Evolutionary conservation across 2,329 filamentous ascomycete species (phyloP).

Genomic region (Samsoniella hepiali): DNA sequence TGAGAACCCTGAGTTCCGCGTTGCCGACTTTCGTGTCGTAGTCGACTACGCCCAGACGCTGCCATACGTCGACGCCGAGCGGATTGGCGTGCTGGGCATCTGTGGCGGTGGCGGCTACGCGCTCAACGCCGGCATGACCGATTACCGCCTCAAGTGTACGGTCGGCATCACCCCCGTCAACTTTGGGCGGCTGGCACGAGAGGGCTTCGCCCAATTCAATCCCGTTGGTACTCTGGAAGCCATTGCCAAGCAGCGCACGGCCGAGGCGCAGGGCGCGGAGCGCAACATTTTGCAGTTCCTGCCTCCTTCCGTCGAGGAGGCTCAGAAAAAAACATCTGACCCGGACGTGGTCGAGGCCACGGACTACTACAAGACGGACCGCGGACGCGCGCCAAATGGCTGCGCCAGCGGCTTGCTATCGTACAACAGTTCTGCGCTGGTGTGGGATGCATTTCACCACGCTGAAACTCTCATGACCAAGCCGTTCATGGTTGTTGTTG

Average conservation of each 20-base stretch:
- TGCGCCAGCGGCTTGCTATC: slow-evolving; percentile 11
- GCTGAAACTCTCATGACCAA: slow-evolving; percentile 15
- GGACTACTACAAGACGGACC: slow-evolving; percentile 18
- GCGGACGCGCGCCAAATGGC: slow-evolving; percentile 6
- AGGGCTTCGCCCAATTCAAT: slow-evolving; percentile 7
- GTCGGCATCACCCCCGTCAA: slow-evolving; percentile 31
- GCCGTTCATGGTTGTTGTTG: slow-evolving; percentile 19
- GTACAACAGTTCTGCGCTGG: slow-evolving; percentile 12
- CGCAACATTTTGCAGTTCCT: slow-evolving; percentile 4
- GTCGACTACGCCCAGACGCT: slow-evolving; percentile 31
- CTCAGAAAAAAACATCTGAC: slow-evolving; percentile 2
- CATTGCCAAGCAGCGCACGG: slow-evolving; percentile 15
- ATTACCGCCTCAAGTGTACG: slow-evolving; percentile 35
- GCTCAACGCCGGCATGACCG: slow-evolving; percentile 32
- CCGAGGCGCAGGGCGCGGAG: slow-evolving; percentile 11
- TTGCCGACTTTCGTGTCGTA: slow-evolving; percentile 32
- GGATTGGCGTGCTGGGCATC: slow-evolving; percentile 38
- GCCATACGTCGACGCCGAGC: slow-evolving; percentile 28
- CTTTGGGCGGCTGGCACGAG: slow-evolving; percentile 29
- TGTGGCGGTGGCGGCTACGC: slow-evolving; percentile 37
- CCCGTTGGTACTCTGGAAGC: slow-evolving; percentile 10
- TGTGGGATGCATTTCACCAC: slow-evolving; percentile 18
- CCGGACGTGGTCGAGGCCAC: slow-evolving; percentile 13
- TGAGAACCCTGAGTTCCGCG: slow-evolving; percentile 36
- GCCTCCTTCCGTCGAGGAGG: slow-evolving; percentile 12